Conservation (phyloP, 139 green algal genomes). For the Astrephomene gubernaculifera region DNA sequence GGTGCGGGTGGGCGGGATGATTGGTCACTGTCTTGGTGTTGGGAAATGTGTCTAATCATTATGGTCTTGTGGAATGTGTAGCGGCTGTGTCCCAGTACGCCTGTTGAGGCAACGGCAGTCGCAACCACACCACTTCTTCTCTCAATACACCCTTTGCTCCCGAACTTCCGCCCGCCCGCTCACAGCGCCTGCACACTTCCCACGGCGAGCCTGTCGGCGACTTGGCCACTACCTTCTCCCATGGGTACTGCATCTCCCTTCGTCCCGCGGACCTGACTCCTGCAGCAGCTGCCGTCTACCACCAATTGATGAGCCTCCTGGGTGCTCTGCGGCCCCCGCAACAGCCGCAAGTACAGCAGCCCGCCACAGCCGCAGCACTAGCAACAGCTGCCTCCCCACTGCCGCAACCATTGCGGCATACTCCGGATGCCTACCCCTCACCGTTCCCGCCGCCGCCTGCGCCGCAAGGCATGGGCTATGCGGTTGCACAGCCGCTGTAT, state of each 20-base stretch:
- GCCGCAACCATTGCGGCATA: no score
- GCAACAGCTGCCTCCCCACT: background rate
- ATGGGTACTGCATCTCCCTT: constrained; percentile 29
- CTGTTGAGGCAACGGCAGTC: no score
- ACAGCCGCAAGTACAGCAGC: no score
- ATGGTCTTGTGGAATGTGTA: no score
- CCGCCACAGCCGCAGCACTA: constrained; percentile 5
- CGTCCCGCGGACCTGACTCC: constrained; percentile 30
- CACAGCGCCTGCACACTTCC: constrained; percentile 34
- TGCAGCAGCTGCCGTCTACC: background rate
- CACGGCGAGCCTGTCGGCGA: constrained; percentile 32
- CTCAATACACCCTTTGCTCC: background rate
- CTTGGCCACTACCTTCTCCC: background rate
- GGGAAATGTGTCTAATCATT: no score
- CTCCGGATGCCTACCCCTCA: background rate
- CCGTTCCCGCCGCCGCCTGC: background rate
- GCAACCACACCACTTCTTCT: background rate
- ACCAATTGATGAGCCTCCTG: background rate
- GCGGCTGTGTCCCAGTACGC: no score
- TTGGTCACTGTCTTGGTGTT: no score
- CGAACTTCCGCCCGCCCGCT: background rate
- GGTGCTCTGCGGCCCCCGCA: background rate
- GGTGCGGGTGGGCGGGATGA: background rate
- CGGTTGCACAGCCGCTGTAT: background rate
- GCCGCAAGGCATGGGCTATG: background rate